A percentile compares a stretch with the other conserved stretches of the same genome.
phyloP scores from a whole-genome alignment of 2,329 filamentous ascomycete species.

The Ophiostoma sp. region DNA sequence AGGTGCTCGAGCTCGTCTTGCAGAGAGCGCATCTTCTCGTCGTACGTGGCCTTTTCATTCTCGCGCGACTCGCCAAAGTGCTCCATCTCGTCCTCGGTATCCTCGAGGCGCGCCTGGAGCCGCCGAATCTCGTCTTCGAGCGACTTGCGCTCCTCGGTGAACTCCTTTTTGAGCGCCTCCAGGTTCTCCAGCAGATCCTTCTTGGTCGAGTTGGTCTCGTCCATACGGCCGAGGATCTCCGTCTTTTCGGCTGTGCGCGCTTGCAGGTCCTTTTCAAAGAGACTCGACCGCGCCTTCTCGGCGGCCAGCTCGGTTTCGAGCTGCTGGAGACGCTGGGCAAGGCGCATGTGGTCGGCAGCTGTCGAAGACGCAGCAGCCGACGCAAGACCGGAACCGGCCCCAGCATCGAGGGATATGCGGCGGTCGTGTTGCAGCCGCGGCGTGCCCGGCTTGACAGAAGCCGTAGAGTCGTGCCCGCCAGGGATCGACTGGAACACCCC shows the following conservation, averaged over 20 bases:
- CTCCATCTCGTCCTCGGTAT: slow-evolving; percentile 88
- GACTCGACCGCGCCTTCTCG: slow-evolving; percentile 62
- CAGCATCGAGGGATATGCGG: slow-evolving; percentile 43
- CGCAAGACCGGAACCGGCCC: slow-evolving; percentile 18
- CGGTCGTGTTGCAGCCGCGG: slow-evolving; percentile 40
- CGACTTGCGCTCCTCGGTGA: slow-evolving; percentile 74
- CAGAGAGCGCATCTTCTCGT: slow-evolving; percentile 62
- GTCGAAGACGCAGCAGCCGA: slow-evolving; percentile 25
- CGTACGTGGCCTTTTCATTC: slow-evolving; percentile 66
- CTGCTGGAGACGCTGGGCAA: slow-evolving; percentile 46
- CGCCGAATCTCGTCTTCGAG: slow-evolving; percentile 74
- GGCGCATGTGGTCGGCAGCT: slow-evolving; percentile 29
- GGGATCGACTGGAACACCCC: slow-evolving; percentile 49
- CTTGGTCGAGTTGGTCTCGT: slow-evolving; percentile 87
- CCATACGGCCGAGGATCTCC: slow-evolving; percentile 62
- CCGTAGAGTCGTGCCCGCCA: slow-evolving; percentile 44
- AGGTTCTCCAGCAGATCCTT: slow-evolving; percentile 92
- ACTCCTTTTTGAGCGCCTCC: slow-evolving; percentile 84
- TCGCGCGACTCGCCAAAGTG: slow-evolving; percentile 76
- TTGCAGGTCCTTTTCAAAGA: slow-evolving; percentile 42
- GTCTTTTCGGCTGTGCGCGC: slow-evolving; percentile 52
- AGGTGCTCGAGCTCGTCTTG: slow-evolving; percentile 65
- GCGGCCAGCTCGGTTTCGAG: slow-evolving; percentile 44
- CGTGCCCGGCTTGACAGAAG: slow-evolving; percentile 41
- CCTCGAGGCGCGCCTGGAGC: slow-evolving; percentile 72